phyloP scores from a whole-genome alignment of 2,329 filamentous ascomycete species.

The Phialocephala sp. region DNA sequence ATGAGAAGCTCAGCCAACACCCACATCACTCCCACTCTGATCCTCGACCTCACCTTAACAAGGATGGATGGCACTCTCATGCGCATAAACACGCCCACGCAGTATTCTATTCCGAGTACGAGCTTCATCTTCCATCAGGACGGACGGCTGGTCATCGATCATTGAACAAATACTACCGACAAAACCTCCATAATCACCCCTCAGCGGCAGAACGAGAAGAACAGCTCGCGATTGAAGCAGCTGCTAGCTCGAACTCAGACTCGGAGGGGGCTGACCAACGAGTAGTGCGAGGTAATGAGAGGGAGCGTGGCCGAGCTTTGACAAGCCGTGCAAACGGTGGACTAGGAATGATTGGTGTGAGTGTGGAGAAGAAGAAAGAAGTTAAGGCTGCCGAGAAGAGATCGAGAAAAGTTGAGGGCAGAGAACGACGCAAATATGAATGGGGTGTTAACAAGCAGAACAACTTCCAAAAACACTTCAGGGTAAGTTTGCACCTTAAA shows the following conservation, averaged over 20 bases:
- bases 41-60: conserved; percentile 73
- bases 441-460: conserved; percentile 73
- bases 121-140: conserved; percentile 90
- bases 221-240: conserved; percentile 65
- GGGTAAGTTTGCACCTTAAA: conserved; percentile 50
- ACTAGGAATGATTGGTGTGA: conserved; percentile 77
- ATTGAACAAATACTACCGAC: conserved; percentile 84
- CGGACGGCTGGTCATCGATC: conserved; percentile 90
- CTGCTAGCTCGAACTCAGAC: conserved; percentile 53
- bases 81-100: conserved; percentile 75
- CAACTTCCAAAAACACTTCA: conserved; percentile 72
- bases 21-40: conserved; percentile 77
- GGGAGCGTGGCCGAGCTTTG: conserved; percentile 58
- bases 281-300: conserved; percentile 46
- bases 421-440: conserved; percentile 66
- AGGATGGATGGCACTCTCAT: conserved; percentile 81
- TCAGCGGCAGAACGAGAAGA: conserved; percentile 76
- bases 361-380: conserved; percentile 74
- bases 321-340: conserved; percentile 74
- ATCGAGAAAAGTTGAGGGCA: conserved; percentile 68
- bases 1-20: conserved; percentile 73
- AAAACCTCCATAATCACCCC: conserved; percentile 88
- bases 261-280: conserved; percentile 48
- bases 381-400: conserved; percentile 71
- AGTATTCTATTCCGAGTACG: conserved; percentile 90